Base-by-base conservation (phyloP, 2,329 filamentous ascomycete genomes). In the Penicillium sp. region DNA sequence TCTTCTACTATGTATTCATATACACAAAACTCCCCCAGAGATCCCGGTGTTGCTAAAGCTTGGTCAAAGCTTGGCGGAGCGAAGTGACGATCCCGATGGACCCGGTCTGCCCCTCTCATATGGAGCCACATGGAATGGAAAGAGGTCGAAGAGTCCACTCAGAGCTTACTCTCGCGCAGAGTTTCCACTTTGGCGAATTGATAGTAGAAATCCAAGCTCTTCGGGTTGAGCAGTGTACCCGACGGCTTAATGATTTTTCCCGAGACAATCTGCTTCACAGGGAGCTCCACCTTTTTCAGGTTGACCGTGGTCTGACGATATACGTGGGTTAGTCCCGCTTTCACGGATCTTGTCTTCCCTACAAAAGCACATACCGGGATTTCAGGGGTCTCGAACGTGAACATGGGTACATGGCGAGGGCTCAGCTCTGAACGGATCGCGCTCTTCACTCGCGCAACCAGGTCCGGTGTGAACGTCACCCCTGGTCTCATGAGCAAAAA, bases 261-360 rank as follows among this genome's bases (percentile, higher is more conserved):
- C 0, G 84, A 90, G 1, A 94, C 85, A 61, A 94, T 94, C 69
- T 89, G 87, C 76, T 94, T 94, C 38, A 94, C 87, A 0, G 89
- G 89, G 49, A 93, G 66, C 72, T 94, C 90, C 6, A 94, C 89
- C 74, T 94, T 93, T 72, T 93, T 94, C 49, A 89, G 74, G 69
- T 93, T 94, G 60, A 93, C 85, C 0, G 90, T 94, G 0, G 86
- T 89, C 85, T 90, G 45, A 43, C 22, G 45, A 53, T 56, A 42
- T 24, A 29, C 40, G 88, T 43, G 77, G 71, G 89, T 88, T 52
- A 55, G 56, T 58, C 24, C 42, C 56, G 37, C 38, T 42, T 31
- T 46, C 7, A 88, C 64, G 86, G 50, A 29, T 81, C 85, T 77
- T 70, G 89, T 88, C 26, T 53, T 47, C 8, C 2, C 13, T 29